A percentile compares a stretch with the other conserved stretches of the same genome.
Conservation (phyloP, 257 asterid species). For the Plantago major region DNA sequence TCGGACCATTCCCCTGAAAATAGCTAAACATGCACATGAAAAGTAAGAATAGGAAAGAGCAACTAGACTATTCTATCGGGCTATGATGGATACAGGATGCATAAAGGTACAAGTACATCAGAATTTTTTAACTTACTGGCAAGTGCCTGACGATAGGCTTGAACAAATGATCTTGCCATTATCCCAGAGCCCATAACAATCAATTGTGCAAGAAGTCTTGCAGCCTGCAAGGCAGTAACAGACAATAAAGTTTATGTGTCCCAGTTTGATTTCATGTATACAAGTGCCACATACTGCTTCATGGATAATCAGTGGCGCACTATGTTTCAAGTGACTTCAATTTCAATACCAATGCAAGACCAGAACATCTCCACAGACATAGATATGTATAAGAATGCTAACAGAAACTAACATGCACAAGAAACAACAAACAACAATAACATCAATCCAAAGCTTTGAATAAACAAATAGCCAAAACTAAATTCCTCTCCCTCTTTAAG, state of each 20-base stretch:
- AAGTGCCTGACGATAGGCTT: conserved; percentile 78
- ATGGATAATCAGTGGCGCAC: too few relatives aligned
- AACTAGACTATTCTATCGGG: conserved; percentile 4
- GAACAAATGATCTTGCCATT: conserved; percentile 55
- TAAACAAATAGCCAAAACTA: too few relatives aligned
- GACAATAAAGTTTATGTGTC: neutral
- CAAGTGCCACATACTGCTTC: too few relatives aligned
- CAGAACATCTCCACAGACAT: too few relatives aligned
- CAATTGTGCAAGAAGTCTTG: conserved; percentile 55
- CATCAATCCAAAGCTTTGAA: too few relatives aligned
- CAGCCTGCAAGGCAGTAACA: conserved; percentile 40
- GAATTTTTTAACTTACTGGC: conserved; percentile 40
- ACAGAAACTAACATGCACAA: too few relatives aligned
- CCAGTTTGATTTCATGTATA: too few relatives aligned
- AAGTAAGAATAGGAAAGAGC: neutral
- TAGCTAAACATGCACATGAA: conserved; percentile 1
- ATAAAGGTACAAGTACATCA: conserved; percentile 4
- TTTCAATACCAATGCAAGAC: too few relatives aligned
- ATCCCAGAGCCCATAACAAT: conserved; percentile 59
- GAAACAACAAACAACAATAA: too few relatives aligned
- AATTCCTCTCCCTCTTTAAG: too few relatives aligned
- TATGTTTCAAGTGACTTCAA: too few relatives aligned
- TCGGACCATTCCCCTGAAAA: conserved; percentile 5
- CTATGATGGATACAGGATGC: neutral
- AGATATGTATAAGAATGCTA: too few relatives aligned